phyloP scores from a whole-genome alignment of 192 early-diverging fungal genomes.

The Backusella macrospora region DNA sequence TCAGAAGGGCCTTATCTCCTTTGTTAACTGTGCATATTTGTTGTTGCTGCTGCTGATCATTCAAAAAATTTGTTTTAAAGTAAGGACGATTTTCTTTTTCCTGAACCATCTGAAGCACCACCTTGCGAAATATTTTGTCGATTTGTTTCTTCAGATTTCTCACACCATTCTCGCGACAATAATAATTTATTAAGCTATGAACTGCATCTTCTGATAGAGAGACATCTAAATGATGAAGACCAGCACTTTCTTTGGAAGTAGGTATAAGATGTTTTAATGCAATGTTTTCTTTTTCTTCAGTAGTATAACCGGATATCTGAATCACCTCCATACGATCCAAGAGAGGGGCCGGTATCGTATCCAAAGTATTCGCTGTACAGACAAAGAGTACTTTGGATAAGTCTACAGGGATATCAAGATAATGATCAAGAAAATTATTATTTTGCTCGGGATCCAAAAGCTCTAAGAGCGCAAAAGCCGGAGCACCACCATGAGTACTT shows the following conservation, averaged over 20 bases:
- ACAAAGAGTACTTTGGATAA: conserved; percentile 98
- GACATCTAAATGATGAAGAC: conserved; percentile 72
- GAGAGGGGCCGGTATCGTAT: conserved; percentile 96
- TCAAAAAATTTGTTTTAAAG: neutral
- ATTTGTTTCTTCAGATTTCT: conserved; percentile 98
- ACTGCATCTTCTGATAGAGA: conserved; percentile 76
- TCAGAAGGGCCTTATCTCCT: conserved; percentile 44
- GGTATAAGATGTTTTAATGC: conserved; percentile 88
- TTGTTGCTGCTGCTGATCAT: neutral
- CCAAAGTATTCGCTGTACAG: conserved; percentile 97
- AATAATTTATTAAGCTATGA: conserved; percentile 81
- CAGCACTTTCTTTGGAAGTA: conserved; percentile 74
- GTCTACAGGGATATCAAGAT: conserved; percentile 98
- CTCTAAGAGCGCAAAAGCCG: conserved; percentile 93
- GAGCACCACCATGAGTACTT: conserved; percentile 91
- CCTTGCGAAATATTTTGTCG: conserved; percentile 97
- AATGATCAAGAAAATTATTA: conserved; percentile 94
- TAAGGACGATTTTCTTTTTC: neutral
- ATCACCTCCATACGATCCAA: conserved; percentile 99
- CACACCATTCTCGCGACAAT: conserved; percentile 96
- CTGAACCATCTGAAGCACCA: conserved; percentile 54
- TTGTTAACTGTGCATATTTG: neutral
- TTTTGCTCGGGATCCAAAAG: conserved; percentile 98
- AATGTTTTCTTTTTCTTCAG: conserved; percentile 88
- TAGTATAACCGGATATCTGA: conserved; percentile 85